Evolutionary conservation across 164 flowering plant species (phyloP), one percentile per base, ranked within the genome.

Genomic region (Aristolochia californica): DNA sequence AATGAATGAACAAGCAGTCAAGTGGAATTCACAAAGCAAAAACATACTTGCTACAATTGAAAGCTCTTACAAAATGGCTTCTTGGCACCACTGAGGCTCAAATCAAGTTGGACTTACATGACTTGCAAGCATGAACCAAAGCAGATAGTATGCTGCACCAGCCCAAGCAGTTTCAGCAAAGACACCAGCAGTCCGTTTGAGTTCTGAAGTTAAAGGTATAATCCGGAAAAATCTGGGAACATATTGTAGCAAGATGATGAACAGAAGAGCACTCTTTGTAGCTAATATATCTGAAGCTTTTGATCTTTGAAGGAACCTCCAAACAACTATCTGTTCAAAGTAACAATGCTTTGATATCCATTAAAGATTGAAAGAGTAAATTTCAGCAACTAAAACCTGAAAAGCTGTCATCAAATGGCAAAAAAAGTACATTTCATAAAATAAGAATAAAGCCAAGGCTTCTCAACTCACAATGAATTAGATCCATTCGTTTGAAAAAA

Each of bases 121-220:
- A 75, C 99, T 90, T 45, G 87, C 88, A 43, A 94, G 95, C 95
- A 94, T 90, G 81, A 80, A 94, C 57, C 87, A 70, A 25, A 94
- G 77, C 79, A 94, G 69, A 75, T 94, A 87, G 71, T 78, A 85
- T 13, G 81, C 99, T 62, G 99, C 99, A 62, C 99, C 99, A 53
- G 99, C 97, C 90, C 94, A 94, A 48, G 96, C 97, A 69, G 93
- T 84, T 75, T 94, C 88, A 60, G 97, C 96, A 77, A 94, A 83
- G 60, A 83, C 96, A 62, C 99, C 99, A 21, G 91, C 69, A 44
- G 99, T 90, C 68, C 97, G 83, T 75, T 90, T 90, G 65, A 90
- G 58, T 68, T 94, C 97, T 56, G 93, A 78, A 52, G 76, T 79
- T 57, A 94, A 69, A 20, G 97, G 97, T 16, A 78, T 11, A 14